Evolutionary conservation across 148 eudicot genomes (phyloP).

Genomic region (Chenopodium album): DNA sequence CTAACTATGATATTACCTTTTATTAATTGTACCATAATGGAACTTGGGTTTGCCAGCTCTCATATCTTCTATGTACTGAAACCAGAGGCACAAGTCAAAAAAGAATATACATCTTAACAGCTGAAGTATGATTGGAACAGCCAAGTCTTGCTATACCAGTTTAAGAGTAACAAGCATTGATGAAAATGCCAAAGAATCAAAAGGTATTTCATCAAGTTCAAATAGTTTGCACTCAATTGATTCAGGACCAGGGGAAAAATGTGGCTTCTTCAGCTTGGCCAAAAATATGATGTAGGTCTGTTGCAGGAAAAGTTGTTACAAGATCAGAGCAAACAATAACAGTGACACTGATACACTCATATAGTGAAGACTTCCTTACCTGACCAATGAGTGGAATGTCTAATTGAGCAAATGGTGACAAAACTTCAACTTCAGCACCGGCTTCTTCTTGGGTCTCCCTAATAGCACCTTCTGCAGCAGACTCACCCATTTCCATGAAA

Average conservation of each 20-base stretch:
- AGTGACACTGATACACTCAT: background rate
- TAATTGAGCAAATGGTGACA: conserved; percentile 82
- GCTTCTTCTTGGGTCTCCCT: conserved; percentile 97
- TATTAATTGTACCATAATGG: conserved; percentile 91
- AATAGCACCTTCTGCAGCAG: conserved; percentile 90
- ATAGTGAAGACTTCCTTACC: conserved; percentile 43
- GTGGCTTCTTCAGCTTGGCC: conserved; percentile 79
- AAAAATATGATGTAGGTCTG: conserved; percentile 93
- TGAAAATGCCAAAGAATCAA: conserved; percentile 85
- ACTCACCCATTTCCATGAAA: conserved; percentile 96
- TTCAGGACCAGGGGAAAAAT: conserved; percentile 91
- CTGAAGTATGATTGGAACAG: conserved; percentile 12
- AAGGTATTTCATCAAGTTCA: conserved; percentile 76
- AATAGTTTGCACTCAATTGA: conserved; percentile 88
- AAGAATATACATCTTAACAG: conserved; percentile 3
- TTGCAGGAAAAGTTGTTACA: conserved; percentile 27
- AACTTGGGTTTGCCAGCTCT: conserved; percentile 73
- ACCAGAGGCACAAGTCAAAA: conserved; percentile 22
- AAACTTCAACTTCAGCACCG: conserved; percentile 79
- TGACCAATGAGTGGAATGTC: conserved; percentile 99
- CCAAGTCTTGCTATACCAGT: conserved; percentile 46
- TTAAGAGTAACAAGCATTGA: conserved; percentile 90
- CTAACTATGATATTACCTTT: conserved; percentile 47
- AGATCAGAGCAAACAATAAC: conserved; percentile 9
- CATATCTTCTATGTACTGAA: conserved; percentile 82